Evolutionary conservation across 23 red algal species (phyloP), one percentile per base, ranked within the genome.

Genomic region (Cyanidium caldarium): DNA sequence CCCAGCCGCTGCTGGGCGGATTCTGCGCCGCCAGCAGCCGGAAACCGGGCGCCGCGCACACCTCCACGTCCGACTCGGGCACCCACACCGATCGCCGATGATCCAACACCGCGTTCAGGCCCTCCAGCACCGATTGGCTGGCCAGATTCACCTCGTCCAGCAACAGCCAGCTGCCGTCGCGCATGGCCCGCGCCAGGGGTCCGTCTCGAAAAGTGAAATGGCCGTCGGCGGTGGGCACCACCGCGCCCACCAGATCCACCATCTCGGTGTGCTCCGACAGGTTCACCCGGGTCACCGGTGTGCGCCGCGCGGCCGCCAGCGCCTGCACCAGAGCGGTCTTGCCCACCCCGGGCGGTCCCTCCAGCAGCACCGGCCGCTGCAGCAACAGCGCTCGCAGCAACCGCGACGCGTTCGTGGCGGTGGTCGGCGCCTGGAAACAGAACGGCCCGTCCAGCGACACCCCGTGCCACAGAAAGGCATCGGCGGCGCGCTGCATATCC

Each of bases 81-180:
- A 98, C 73, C 33, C 57, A 81, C 30, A 89, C 33, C 1, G 67
- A 40, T 34, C 79, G 39, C 30, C 92, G 58, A 73, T 98, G 84
- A 58, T 98, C 92, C 51, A 98, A 56, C 29, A 98, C 31, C 29
- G 79, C 76, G 43, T 98, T 98, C 33, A 98, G 82, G 58, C 92
- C 92, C 45, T 98, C 92, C 15, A 98, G 72, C 19, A 98, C 92
- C 43, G 84, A 81, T 77, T 98, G 92, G 12, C 78, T 82, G 19
- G 92, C 92, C 0, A 98, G 75, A 40, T 98, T 98, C 12, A 98
- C 35, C 44, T 98, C 92, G 77, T 98, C 92, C 16, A 98, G 46
- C 29, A 98, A 67, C 44, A 98, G 16, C 92, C 92, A 98, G 42
- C 77, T 41, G 42, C 80, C 92, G 26, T 38, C 37, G 38, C 82